Base-by-base conservation (phyloP, 768 basidiomycete genomes). In the Lepiota venenata region DNA sequence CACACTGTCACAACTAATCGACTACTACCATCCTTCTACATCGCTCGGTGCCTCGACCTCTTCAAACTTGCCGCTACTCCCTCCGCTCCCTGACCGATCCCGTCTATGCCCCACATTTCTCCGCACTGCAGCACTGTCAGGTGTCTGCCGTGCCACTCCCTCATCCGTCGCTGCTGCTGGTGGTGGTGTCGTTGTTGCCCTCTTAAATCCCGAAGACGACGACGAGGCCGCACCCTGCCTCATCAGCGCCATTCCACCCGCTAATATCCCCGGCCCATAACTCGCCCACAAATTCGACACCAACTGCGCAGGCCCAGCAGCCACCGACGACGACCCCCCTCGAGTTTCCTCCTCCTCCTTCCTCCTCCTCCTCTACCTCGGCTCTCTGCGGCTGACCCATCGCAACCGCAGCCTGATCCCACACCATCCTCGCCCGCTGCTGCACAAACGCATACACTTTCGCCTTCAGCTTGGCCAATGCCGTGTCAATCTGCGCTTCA, bases 401-500 rank as follows among this genome's bases (percentile, higher is more conserved):
- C 2, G 78, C 71, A 2, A 76, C 71, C 6, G 82, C 66, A 49
- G 87, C 66, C 25, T 82, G 76, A 42, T 81, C 84, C 91, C 91
- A 92, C 2, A 88, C 59, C 7, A 76, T 74, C 49, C 83, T 75
- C 10, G 86, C 63, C 8, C 81, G 79, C 27, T 82, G 78, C 61
- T 89, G 89, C 5, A 91, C 52, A 64, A 85, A 88, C 11, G 73
- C 60, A 67, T 87, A 88, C 9, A 82, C 65, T 14, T 77, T 75
- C 4, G 71, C 71, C 63, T 85, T 83, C 60, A 85, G 67, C 48
- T 83, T 77, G 2, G 87, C 84, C 38, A 97, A 80, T 4, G 87
- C 75, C 12, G 81, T 80, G 66, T 98, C 94, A 65, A 98, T 95
- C 65, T 93, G 84, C 1, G 73, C 62, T 69, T 98, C 94, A 64